These are phyloP conservation scores for Aspergillus aculeatinus DNA, from an alignment of 2,329 filamentous ascomycete genomes.

Conservation along the genomic window DNA sequence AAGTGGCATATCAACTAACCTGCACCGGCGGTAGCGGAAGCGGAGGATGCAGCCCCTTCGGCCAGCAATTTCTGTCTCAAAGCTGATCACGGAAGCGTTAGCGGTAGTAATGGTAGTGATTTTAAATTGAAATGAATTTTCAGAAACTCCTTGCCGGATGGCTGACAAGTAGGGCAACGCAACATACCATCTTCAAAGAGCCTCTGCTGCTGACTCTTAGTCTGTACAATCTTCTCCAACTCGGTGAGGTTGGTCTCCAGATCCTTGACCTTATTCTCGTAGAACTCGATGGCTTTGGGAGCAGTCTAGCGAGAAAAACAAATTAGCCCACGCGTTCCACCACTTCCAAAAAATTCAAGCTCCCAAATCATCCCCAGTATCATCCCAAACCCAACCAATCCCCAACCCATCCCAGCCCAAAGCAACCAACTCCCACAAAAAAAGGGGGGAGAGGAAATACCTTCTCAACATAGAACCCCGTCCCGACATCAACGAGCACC, in stretches of 20 bases:
- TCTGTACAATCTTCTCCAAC: conserved; percentile 66
- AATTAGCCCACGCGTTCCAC: too few species aligned
- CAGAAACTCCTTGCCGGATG: conserved; percentile 18
- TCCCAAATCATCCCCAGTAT: too few species aligned
- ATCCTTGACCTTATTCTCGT: conserved; percentile 66
- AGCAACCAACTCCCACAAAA: not conserved
- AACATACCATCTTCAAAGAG: conserved; percentile 83
- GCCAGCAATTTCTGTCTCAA: conserved; percentile 54
- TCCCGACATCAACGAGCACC: conserved; percentile 89
- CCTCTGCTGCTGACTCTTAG: conserved; percentile 80
- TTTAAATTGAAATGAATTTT: not conserved
- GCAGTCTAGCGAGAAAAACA: conserved; percentile 42
- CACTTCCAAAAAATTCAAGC: too few species aligned
- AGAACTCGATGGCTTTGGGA: conserved; percentile 64
- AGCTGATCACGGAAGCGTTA: conserved; percentile 33
- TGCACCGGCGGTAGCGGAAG: conserved; percentile 31
- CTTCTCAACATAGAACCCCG: conserved; percentile 94
- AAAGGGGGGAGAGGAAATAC: conserved; percentile 39
- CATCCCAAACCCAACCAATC: not conserved
- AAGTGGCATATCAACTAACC: conserved; percentile 9
- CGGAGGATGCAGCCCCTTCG: conserved; percentile 40
- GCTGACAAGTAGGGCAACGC: not conserved
- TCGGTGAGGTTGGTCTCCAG: conserved; percentile 64
- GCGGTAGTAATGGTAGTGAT: not conserved
- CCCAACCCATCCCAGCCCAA: not conserved